These are phyloP conservation scores for Schizochytrium sp. DNA, from an alignment of 108 stramenopile species.

Conservation along the genomic window DNA sequence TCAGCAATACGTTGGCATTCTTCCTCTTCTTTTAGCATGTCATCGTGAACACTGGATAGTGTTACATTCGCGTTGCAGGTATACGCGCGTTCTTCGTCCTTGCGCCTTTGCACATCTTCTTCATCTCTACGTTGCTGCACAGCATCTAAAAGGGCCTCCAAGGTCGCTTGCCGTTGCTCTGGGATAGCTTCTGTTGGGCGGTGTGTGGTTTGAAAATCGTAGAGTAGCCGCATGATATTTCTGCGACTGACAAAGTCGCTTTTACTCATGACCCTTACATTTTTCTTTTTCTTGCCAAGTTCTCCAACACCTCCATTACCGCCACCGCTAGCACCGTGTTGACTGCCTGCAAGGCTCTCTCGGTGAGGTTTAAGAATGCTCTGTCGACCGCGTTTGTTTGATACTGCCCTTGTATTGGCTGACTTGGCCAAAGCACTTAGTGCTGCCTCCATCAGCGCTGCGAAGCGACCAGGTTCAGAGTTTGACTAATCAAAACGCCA, in stretches of 20 bases:
- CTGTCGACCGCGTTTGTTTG: no score
- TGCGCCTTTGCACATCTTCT: not conserved
- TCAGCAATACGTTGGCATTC: not conserved
- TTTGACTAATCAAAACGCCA: no score
- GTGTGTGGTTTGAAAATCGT: not conserved
- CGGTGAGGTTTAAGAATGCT: no score
- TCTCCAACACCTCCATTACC: no score
- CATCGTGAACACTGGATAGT: conserved; percentile 1
- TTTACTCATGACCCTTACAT: not conserved
- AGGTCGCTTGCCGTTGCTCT: not conserved
- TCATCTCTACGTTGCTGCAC: not conserved
- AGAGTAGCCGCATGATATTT: conserved; percentile 14
- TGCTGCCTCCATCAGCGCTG: no score
- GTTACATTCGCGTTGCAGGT: not conserved
- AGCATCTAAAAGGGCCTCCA: conserved; percentile 24
- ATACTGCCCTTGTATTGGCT: no score
- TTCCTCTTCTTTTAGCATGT: conserved; percentile 1
- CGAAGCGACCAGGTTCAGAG: no score
- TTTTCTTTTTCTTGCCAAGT: no score
- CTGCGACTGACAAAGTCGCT: not conserved
- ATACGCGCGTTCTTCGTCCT: conserved; percentile 23
- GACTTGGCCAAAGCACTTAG: no score
- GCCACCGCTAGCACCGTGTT: no score
- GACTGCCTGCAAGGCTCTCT: no score
- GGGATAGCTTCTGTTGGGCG: not conserved